Percentiles rank a stretch among this genome's conserved stretches.
These are phyloP conservation scores for Tephrocybe sp. DNA, from an alignment of 768 basidiomycete species.

Conservation along the genomic window DNA sequence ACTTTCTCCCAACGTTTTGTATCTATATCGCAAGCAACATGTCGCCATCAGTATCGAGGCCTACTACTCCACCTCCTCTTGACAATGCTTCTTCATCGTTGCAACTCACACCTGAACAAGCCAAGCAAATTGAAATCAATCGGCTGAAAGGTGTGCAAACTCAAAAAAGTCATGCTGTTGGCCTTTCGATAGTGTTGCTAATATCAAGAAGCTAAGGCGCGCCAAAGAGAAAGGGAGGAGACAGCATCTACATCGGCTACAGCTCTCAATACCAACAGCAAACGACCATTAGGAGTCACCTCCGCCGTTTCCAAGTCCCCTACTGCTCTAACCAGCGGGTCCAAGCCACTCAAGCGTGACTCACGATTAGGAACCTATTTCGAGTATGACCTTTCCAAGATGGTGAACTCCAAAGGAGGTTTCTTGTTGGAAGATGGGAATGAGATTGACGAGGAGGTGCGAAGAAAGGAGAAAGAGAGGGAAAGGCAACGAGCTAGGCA, in stretches of 20 bases:
- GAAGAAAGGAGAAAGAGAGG: constrained; percentile 75
- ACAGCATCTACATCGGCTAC: constrained; percentile 41
- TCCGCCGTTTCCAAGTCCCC: constrained; percentile 61
- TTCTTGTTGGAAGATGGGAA: constrained; percentile 74
- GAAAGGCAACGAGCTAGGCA: constrained; percentile 77
- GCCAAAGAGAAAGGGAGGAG: constrained; percentile 64
- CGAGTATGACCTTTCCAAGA: constrained; percentile 95
- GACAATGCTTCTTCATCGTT: constrained; percentile 11
- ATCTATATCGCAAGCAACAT: constrained; percentile 15
- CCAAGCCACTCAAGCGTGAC: constrained; percentile 53
- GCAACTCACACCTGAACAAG: constrained; percentile 63
- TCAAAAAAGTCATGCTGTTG: too few species aligned
- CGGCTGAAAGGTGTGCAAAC: constrained; percentile 60
- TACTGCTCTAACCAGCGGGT: constrained; percentile 45
- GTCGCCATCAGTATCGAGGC: constrained; percentile 22
- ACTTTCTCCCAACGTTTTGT: neutral
- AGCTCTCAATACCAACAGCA: constrained; percentile 61
- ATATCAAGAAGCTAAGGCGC: constrained; percentile 60
- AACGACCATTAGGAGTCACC: constrained; percentile 62
- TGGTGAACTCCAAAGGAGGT: constrained; percentile 95
- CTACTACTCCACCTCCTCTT: constrained; percentile 41
- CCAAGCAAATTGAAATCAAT: constrained; percentile 74
- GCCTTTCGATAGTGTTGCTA: neutral
- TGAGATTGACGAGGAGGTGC: constrained; percentile 68
- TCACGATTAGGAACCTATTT: constrained; percentile 83